These are phyloP conservation scores for Barbarea vulgaris DNA, from an alignment of 345 rosid species.

Conservation along the genomic window DNA sequence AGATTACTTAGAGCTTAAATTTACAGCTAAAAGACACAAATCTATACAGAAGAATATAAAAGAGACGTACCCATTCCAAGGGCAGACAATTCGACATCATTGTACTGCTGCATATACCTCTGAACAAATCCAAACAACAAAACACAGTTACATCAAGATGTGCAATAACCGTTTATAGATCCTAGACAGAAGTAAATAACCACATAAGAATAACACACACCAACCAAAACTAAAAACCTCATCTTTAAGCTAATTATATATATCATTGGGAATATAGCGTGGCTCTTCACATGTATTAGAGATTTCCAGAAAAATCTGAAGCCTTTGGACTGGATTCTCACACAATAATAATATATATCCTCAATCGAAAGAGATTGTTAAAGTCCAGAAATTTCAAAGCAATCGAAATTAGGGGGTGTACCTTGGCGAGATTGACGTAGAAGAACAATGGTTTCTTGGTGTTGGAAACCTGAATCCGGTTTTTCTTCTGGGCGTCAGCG, in stretches of 20 bases:
- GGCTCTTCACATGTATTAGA: not conserved
- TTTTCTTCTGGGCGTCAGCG: constrained; percentile 63
- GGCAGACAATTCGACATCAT: constrained; percentile 83
- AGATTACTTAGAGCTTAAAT: not conserved
- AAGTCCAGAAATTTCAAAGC: not conserved
- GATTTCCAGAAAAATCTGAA: not conserved
- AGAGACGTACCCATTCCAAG: constrained; percentile 84
- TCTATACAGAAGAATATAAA: not conserved
- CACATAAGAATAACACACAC: not conserved
- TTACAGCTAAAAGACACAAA: not conserved
- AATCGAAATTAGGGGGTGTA: not conserved
- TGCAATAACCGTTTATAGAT: not conserved
- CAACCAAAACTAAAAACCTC: not conserved
- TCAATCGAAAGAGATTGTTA: not conserved
- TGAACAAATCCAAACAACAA: constrained; percentile 38
- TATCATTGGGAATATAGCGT: not conserved
- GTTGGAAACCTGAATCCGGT: constrained; percentile 91
- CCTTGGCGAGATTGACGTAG: constrained; percentile 97
- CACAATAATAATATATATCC: not conserved
- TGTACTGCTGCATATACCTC: constrained; percentile 94
- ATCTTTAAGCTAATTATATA: not conserved
- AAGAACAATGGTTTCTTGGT: constrained; percentile 92
- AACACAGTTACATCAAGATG: not conserved
- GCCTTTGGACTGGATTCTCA: not conserved
- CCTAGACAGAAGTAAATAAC: not conserved